Conservation (phyloP, 2,329 filamentous ascomycete genomes). For the Aspergillus sp. region DNA sequence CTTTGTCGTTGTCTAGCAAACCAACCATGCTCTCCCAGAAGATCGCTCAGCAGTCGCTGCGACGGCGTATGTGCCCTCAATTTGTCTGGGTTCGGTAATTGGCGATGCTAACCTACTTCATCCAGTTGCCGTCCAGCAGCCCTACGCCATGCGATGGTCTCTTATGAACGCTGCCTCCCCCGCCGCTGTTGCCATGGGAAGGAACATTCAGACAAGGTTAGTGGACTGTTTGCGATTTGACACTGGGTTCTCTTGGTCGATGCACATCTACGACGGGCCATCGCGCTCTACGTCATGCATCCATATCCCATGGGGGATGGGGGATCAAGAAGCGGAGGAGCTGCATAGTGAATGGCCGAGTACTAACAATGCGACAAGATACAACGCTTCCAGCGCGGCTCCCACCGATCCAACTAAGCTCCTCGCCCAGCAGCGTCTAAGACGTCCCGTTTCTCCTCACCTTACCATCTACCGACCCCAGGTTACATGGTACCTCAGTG, state of each 20-base stretch:
- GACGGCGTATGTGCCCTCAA: constrained; percentile 44
- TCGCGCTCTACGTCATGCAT: constrained; percentile 29
- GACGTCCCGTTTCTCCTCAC: constrained; percentile 81
- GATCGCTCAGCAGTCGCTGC: constrained; percentile 48
- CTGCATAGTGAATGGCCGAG: background rate
- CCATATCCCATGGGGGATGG: background rate
- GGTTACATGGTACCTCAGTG: constrained; percentile 79
- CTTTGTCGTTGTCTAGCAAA: constrained; percentile 8
- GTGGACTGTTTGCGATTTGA: constrained; percentile 11
- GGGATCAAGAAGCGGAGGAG: background rate
- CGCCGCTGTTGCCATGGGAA: constrained; percentile 44
- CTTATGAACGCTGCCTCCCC: constrained; percentile 45
- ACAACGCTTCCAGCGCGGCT: constrained; percentile 30
- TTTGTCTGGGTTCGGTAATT: constrained; percentile 11
- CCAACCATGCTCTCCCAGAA: constrained; percentile 49
- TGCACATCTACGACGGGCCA: background rate
- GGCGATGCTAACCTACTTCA: constrained; percentile 21
- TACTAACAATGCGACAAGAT: constrained; percentile 23
- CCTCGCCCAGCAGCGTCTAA: constrained; percentile 76
- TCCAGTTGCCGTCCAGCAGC: constrained; percentile 47
- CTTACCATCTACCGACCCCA: constrained; percentile 81
- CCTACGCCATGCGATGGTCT: constrained; percentile 42
- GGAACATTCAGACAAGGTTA: constrained; percentile 47
- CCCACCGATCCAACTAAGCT: constrained; percentile 49
- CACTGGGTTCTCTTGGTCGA: background rate